A percentile compares a stretch with the other conserved stretches of the same genome.
Conservation (phyloP, 345 rosid genomes). For the Lumnitzera littorea region DNA sequence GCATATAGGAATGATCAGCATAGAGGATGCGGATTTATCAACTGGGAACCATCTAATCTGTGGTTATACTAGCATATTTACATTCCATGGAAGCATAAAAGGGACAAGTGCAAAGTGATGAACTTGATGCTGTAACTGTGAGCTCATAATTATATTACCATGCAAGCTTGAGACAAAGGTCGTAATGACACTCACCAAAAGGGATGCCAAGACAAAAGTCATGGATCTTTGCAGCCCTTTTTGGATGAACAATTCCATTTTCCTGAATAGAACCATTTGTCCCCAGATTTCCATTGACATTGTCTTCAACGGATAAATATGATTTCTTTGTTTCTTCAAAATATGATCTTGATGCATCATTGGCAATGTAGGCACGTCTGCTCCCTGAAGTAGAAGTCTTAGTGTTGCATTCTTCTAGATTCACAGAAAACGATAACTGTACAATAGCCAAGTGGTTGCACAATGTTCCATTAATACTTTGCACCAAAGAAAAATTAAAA, state of each 20-base stretch:
- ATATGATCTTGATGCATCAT: constrained; percentile 39
- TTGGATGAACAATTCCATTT: constrained; percentile 22
- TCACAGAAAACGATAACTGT: constrained; percentile 44
- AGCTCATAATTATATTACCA: too few relatives aligned
- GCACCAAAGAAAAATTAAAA: too few relatives aligned
- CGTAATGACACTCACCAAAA: constrained; percentile 51
- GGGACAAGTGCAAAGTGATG: too few relatives aligned
- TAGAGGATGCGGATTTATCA: background rate
- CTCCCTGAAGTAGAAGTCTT: constrained; percentile 22
- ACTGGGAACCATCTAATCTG: background rate
- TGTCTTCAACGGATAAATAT: constrained; percentile 16
- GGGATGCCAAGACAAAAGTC: constrained; percentile 97
- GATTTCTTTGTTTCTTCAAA: constrained; percentile 25
- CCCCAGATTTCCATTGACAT: constrained; percentile 10
- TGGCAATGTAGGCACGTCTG: constrained; percentile 21
- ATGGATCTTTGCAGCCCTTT: constrained; percentile 65
- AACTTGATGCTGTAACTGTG: too few relatives aligned
- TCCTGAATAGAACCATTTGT: constrained; percentile 24
- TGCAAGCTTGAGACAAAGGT: background rate
- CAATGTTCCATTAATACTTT: background rate
- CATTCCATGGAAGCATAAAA: too few relatives aligned
- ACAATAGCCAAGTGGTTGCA: constrained; percentile 6
- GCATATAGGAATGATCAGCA: too few relatives aligned
- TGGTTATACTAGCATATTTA: too few relatives aligned
- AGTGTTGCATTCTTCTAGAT: constrained; percentile 34